Evolutionary conservation across 116 monocot species (phyloP).

Genomic region (Phalaenopsis hybrid): DNA sequence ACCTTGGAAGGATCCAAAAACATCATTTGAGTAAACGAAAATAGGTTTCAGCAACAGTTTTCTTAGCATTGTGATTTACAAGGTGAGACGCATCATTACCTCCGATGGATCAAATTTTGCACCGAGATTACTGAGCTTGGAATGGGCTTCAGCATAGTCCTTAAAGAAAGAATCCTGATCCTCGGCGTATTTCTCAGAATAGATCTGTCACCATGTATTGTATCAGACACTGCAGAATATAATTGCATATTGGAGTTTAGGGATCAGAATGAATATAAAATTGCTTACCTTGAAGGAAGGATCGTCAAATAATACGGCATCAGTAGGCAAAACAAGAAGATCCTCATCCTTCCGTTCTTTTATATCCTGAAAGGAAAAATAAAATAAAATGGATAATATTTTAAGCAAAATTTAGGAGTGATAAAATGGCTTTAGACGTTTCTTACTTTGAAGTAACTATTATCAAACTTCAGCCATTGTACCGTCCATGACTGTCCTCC

Average conservation of each 20-base stretch:
- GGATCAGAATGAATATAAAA: not conserved
- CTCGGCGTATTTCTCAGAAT: constrained; percentile 91
- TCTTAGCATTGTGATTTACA: too few species aligned
- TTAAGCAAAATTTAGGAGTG: not conserved
- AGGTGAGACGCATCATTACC: constrained; percentile 20
- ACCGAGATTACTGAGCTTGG: constrained; percentile 85
- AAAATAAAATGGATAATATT: not conserved
- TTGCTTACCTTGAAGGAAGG: constrained; percentile 73
- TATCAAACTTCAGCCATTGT: constrained; percentile 94
- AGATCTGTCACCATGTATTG: constrained; percentile 31
- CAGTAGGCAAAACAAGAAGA: constrained; percentile 90
- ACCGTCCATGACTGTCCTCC: constrained; percentile 98
- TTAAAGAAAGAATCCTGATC: constrained; percentile 85
- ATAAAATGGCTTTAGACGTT: too few species aligned
- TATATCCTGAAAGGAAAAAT: constrained; percentile 48
- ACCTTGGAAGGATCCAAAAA: too few species aligned
- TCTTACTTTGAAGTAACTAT: constrained; percentile 89
- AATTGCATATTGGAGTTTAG: not conserved
- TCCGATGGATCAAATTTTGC: constrained; percentile 94
- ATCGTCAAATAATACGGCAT: constrained; percentile 93
- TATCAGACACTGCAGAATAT: not conserved
- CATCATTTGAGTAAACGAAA: too few species aligned
- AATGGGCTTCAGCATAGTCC: constrained; percentile 97
- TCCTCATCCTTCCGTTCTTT: constrained; percentile 85
- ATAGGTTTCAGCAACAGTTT: too few species aligned